These are phyloP conservation scores for Kurtzmaniella quercitrusa DNA, from an alignment of 1,139 yeast genomes.

Conservation along the genomic window DNA sequence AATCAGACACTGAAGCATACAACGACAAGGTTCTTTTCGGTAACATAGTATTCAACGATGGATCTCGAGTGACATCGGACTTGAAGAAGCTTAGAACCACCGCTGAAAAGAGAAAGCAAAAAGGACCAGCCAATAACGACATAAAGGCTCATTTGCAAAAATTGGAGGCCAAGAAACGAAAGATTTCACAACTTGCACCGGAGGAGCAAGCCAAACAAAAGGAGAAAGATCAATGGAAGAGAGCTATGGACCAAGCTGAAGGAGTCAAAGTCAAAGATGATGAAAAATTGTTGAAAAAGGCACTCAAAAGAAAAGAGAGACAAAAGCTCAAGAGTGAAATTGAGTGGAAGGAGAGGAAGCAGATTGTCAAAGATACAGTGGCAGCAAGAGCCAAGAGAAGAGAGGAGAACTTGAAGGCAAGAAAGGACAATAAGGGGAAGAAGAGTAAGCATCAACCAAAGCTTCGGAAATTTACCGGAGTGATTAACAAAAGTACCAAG, in stretches of 20 bases:
- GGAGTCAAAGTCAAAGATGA: conserved; percentile 88
- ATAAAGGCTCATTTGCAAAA: conserved; percentile 76
- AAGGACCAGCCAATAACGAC: conserved; percentile 86
- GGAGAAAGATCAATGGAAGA: conserved; percentile 82
- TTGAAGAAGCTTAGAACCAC: conserved; percentile 52
- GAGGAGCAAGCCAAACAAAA: conserved; percentile 58
- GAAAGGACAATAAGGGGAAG: conserved; percentile 77
- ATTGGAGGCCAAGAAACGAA: conserved; percentile 70
- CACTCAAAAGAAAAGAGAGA: conserved; percentile 78
- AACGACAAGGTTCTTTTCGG: conserved; percentile 63
- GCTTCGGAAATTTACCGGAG: conserved; percentile 65
- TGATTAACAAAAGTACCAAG: conserved; percentile 31
- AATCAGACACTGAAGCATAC: conserved; percentile 17
- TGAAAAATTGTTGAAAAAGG: conserved; percentile 80
- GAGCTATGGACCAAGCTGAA: conserved; percentile 80
- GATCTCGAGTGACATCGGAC: conserved; percentile 77
- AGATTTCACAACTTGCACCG: conserved; percentile 54
- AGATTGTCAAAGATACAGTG: conserved; percentile 69
- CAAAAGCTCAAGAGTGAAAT: conserved; percentile 75
- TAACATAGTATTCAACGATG: conserved; percentile 79
- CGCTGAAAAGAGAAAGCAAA: conserved; percentile 51
- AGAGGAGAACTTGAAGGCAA: conserved; percentile 80
- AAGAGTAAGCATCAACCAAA: conserved; percentile 64
- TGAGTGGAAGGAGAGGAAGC: conserved; percentile 86
- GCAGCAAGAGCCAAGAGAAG: conserved; percentile 77